Conservation (phyloP, 495 filamentous ascomycete species). For the Aspergillus carlsbadensis region DNA sequence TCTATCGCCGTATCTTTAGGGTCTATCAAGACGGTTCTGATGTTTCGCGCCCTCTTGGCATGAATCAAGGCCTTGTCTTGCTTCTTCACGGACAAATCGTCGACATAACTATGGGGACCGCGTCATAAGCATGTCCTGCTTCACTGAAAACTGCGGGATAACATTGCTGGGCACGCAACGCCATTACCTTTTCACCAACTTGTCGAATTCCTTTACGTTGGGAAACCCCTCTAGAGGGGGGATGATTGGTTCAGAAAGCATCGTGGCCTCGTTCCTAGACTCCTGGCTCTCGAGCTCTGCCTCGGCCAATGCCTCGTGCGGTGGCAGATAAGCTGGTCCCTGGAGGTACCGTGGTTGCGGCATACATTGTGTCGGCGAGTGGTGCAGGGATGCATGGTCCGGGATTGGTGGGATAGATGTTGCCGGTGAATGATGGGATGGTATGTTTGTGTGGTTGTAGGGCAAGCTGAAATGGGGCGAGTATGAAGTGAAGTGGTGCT, state of each 20-base stretch:
- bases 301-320: slow-evolving; percentile 34
- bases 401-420: slow-evolving; percentile 34
- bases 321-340: slow-evolving; percentile 34
- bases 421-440: slow-evolving; percentile 32
- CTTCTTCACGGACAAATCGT: slow-evolving; percentile 55
- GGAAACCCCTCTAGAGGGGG: slow-evolving; percentile 52
- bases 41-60: slow-evolving; percentile 53
- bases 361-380: slow-evolving; percentile 35
- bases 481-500: slow-evolving; percentile 38
- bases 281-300: slow-evolving; percentile 47
- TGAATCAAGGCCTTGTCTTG: slow-evolving; percentile 60
- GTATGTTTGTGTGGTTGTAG: slow-evolving; percentile 35
- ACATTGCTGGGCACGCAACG: neutral
- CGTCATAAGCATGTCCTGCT: neutral
- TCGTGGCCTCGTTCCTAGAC: slow-evolving; percentile 40
- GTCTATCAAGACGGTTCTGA: slow-evolving; percentile 51
- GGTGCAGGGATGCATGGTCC: slow-evolving; percentile 33
- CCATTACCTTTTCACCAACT: slow-evolving; percentile 50
- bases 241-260: slow-evolving; percentile 45
- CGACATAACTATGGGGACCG: slow-evolving; percentile 38
- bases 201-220: slow-evolving; percentile 52
- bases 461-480: slow-evolving; percentile 34
- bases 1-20: slow-evolving; percentile 59
- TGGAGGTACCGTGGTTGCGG: slow-evolving; percentile 37
- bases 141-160: neutral